Evolutionary conservation across 768 basidiomycete genomes (phyloP).

Genomic region (Tylopilus subfusipes): DNA sequence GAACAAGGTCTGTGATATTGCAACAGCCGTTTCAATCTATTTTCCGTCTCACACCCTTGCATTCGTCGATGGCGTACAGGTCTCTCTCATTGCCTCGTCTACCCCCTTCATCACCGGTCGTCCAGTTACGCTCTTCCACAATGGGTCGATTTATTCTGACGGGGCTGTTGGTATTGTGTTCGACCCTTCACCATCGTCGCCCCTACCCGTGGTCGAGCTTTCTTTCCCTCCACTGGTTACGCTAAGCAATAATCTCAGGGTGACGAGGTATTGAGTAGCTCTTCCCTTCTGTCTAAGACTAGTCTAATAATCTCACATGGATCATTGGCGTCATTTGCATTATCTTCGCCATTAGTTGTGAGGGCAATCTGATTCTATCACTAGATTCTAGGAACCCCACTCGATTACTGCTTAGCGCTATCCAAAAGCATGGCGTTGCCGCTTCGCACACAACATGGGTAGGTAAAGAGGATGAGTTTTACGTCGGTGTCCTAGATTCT

Average conservation of each 20-base stretch:
- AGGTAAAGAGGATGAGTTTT: conserved; percentile 58
- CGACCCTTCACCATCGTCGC: conserved; percentile 9
- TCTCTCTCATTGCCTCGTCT: conserved; percentile 67
- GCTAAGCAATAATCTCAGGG: conserved; percentile 43
- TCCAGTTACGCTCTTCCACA: conserved; percentile 64
- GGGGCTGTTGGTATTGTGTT: conserved; percentile 73
- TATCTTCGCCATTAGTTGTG: conserved; percentile 36
- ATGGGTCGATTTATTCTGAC: conserved; percentile 49
- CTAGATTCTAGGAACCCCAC: conserved; percentile 60
- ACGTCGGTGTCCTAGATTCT: conserved; percentile 41
- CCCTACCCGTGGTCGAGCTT: conserved; percentile 17
- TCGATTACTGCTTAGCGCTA: conserved; percentile 51
- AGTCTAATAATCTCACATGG: neutral
- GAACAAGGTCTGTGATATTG: conserved; percentile 42
- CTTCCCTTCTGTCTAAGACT: neutral
- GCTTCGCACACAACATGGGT: conserved; percentile 16
- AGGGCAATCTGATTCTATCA: conserved; percentile 69
- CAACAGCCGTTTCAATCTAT: neutral
- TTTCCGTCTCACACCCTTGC: neutral
- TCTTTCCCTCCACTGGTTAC: conserved; percentile 40
- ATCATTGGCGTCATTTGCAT: neutral
- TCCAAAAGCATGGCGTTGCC: conserved; percentile 38
- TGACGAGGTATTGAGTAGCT: conserved; percentile 47
- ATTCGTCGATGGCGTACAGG: conserved; percentile 32
- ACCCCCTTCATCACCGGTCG: conserved; percentile 80